A percentile compares a stretch with the other conserved stretches of the same genome.
phyloP scores from a whole-genome alignment of 2,329 filamentous ascomycete genomes.

The Talaromyces albobiverticillius region DNA sequence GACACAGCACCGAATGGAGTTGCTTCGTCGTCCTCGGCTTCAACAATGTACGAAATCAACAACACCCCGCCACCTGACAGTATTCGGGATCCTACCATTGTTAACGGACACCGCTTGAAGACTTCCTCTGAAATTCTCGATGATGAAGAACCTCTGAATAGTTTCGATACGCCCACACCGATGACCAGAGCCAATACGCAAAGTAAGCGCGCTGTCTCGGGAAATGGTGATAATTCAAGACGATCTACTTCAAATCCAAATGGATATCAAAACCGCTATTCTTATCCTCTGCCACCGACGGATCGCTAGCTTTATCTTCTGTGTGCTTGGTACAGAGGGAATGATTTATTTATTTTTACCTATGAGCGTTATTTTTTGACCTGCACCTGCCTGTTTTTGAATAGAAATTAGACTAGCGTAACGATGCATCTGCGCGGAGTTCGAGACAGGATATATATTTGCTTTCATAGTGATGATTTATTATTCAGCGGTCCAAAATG shows the following conservation, averaged over 20 bases:
- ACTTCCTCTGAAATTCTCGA: constrained; percentile 2
- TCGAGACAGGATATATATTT: not conserved
- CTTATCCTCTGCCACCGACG: constrained; percentile 6
- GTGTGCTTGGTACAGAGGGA: not conserved
- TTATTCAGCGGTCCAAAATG: too few relatives aligned
- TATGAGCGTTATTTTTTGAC: not conserved
- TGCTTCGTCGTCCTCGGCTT: not conserved
- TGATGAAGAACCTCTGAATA: not conserved
- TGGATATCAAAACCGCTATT: constrained; percentile 14
- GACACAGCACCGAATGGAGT: not conserved
- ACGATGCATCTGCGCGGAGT: not conserved
- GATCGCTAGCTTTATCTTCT: not conserved
- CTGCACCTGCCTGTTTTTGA: too few relatives aligned
- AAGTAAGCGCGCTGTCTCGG: constrained; percentile 3
- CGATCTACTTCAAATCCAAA: constrained; percentile 8
- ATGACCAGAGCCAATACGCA: too few relatives aligned
- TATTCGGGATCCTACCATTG: constrained; percentile 9
- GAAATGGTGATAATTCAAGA: not conserved
- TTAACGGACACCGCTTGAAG: not conserved
- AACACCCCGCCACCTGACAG: constrained; percentile 10
- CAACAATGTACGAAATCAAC: constrained; percentile 12
- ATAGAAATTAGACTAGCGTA: not conserved
- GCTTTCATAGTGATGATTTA: not conserved
- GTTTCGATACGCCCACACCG: too few relatives aligned
- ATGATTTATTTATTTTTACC: not conserved